These are phyloP conservation scores for Kodamaea arcana DNA, from an alignment of 1,139 yeast species.

Conservation along the genomic window DNA sequence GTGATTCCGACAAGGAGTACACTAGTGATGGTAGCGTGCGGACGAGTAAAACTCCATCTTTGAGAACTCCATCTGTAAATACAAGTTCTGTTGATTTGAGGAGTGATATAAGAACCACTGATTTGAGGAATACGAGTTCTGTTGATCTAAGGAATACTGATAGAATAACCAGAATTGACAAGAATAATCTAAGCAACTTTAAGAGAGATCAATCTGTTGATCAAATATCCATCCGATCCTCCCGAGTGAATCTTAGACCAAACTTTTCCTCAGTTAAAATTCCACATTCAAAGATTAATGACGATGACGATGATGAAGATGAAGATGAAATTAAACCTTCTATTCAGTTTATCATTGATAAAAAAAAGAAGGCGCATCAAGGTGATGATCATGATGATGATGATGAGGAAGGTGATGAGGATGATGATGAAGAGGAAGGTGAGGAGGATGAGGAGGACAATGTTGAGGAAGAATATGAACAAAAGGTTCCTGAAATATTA, in stretches of 20 bases:
- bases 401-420: constrained; percentile 9
- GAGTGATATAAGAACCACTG: too few relatives aligned
- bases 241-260: constrained; percentile 48
- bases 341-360: constrained; percentile 26
- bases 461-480: constrained; percentile 4
- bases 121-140: constrained; percentile 4
- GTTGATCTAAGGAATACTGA: neutral
- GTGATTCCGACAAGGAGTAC: constrained; percentile 27
- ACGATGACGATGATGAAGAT: constrained; percentile 55
- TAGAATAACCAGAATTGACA: neutral
- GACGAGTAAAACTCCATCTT: neutral
- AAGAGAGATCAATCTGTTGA: constrained; percentile 11
- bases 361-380: too few relatives aligned
- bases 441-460: constrained; percentile 13
- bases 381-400: constrained; percentile 15
- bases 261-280: constrained; percentile 75
- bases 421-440: constrained; percentile 12
- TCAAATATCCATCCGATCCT: constrained; percentile 29
- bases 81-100: constrained; percentile 4
- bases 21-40: constrained; percentile 11
- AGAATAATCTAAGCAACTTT: constrained; percentile 1
- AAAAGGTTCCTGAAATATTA: constrained; percentile 1
- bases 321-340: constrained; percentile 29
- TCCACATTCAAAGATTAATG: constrained; percentile 68
- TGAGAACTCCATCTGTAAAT: constrained; percentile 1